These are phyloP conservation scores for Sarcomyxa edulis DNA, from an alignment of 768 basidiomycete genomes.

Conservation along the genomic window DNA sequence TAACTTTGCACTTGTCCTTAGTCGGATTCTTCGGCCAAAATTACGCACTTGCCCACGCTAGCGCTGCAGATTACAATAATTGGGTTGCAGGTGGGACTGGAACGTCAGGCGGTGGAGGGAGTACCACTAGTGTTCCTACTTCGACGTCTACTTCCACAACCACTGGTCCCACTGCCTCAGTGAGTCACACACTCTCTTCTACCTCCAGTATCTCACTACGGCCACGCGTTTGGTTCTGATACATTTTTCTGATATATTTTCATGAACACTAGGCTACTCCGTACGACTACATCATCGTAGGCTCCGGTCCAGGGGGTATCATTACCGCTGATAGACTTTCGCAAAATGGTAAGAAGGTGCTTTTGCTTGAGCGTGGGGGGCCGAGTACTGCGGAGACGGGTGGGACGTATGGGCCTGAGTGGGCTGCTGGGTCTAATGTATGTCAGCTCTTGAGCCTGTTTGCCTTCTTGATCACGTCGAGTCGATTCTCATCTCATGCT, in stretches of 20 bases:
- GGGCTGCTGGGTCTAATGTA: slow-evolving; percentile 45
- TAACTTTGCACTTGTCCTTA: too few species aligned
- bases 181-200: slow-evolving; percentile 13
- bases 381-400: slow-evolving; percentile 56
- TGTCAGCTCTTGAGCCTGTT: slow-evolving; percentile 31
- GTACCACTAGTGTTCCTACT: slow-evolving; percentile 25
- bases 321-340: slow-evolving; percentile 55
- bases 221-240: too few species aligned
- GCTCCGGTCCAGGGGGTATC: slow-evolving; percentile 54
- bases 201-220: too few species aligned
- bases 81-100: slow-evolving; percentile 47
- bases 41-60: slow-evolving; percentile 41
- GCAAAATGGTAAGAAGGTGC: slow-evolving; percentile 57
- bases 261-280: slow-evolving; percentile 34
- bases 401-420: slow-evolving; percentile 48
- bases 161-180: slow-evolving; percentile 23
- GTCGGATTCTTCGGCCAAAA: slow-evolving; percentile 58
- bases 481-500: too few species aligned
- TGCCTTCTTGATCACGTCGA: too few species aligned
- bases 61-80: slow-evolving; percentile 36
- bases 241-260: slow-evolving; percentile 1
- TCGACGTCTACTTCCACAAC: slow-evolving; percentile 33
- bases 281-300: slow-evolving; percentile 53
- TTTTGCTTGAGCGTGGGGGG: slow-evolving; percentile 59
- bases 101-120: slow-evolving; percentile 24